Percentiles rank a stretch among this genome's conserved stretches.
Conservation (phyloP, 2,329 filamentous ascomycete genomes). For the Colletotrichum orchidophilum region DNA sequence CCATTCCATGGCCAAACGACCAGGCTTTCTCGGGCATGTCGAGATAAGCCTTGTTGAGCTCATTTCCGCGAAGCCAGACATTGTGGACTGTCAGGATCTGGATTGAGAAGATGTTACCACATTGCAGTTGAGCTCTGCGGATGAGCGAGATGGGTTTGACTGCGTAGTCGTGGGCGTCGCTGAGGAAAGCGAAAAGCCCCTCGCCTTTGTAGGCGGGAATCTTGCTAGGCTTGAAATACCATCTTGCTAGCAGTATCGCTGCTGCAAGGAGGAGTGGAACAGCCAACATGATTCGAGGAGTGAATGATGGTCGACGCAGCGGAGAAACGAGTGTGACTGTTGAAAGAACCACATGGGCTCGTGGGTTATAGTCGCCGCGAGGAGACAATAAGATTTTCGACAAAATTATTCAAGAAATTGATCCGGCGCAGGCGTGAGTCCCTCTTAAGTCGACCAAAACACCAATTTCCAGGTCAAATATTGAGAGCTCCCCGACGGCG, state of each 20-base stretch:
- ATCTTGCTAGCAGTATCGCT: conserved; percentile 10
- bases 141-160: conserved; percentile 19
- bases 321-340: background rate
- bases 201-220: conserved; percentile 33
- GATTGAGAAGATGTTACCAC: conserved; percentile 27
- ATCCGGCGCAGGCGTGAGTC: background rate
- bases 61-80: conserved; percentile 23
- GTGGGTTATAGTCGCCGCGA: background rate
- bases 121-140: conserved; percentile 11
- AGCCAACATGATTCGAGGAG: background rate
- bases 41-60: conserved; percentile 27
- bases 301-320: background rate
- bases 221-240: conserved; percentile 9
- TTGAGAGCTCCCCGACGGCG: background rate
- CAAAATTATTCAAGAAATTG: background rate
- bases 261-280: background rate
- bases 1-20: conserved; percentile 33
- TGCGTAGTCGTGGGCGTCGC: conserved; percentile 9
- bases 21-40: conserved; percentile 32
- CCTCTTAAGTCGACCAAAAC: background rate
- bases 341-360: background rate
- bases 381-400: background rate
- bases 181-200: conserved; percentile 32
- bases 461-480: background rate
- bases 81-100: conserved; percentile 24